Evolutionary conservation across 1,284 basidiomycete species (phyloP), one percentile per base, ranked within the genome.

Genomic region (Cutaneotrichosporon sp.): DNA sequence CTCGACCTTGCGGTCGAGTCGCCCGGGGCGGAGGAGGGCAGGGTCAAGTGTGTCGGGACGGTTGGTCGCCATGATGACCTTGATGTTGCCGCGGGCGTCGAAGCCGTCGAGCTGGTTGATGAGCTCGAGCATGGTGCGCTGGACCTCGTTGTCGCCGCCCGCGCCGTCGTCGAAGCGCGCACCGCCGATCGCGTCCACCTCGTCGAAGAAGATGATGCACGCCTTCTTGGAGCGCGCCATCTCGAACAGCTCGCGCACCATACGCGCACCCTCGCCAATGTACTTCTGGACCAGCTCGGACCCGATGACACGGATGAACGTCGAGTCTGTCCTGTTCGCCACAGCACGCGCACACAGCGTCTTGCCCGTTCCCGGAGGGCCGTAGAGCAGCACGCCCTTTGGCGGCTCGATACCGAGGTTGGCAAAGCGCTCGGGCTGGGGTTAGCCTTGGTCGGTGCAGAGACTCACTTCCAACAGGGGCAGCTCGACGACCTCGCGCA

Each of bases 141-240:
- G 97, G 42, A 99, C 97, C 76, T 99, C 97, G 74, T 99, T 99
- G 74, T 99, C 97, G 51, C 97, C 97, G 58, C 97, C 97, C 33
- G 95, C 95, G 59, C 97, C 97, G 77, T 99, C 97, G 76, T 99
- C 97, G 76, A 97, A 98, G 62, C 97, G 87, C n/a, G 97, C 95
- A 64, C 95, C 97, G 78, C 97, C 97, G 70, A 99, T 93, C 38
- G 95, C 95, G 62, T 79, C 77, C 7, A 80, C 88, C 83, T 99
- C 97, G 73, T 99, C 97, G 72, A 99, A 99, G 83, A 99, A 99
- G 78, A 99, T 98, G 75, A 99, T 99, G 76, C 97, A 99, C 2
- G 97, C 97, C 81, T 98, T 99, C 84, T 99, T 99, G 69, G 90
- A 90, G 63, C 97, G 86, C 42, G 97, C 97, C 93, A 99, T 97